phyloP scores from a whole-genome alignment of 352 stramenopile genomes.

The Phytophthora constricta region DNA sequence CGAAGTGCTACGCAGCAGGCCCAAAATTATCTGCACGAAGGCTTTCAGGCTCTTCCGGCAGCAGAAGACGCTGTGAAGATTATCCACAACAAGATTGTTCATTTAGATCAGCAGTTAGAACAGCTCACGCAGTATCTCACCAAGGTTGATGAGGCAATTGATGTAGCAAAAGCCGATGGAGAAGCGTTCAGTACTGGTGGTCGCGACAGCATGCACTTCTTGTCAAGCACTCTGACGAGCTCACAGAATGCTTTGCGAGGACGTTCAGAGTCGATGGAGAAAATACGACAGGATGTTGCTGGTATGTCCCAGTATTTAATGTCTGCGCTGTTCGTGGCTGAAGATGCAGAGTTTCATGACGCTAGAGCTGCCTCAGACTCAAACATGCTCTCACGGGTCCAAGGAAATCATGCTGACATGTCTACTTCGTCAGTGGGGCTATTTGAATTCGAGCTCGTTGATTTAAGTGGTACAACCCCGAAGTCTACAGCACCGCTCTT shows the following conservation, averaged over 20 bases:
- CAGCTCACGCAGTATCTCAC: constrained; percentile 63
- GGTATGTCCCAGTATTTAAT: constrained; percentile 84
- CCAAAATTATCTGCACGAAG: constrained; percentile 87
- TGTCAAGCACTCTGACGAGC: constrained; percentile 39
- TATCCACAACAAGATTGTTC: constrained; percentile 82
- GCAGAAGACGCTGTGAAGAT: constrained; percentile 86
- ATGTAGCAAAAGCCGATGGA: constrained; percentile 63
- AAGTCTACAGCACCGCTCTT: constrained; percentile 69
- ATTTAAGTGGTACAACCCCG: constrained; percentile 75
- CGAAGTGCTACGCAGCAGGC: constrained; percentile 83
- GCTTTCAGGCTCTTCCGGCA: constrained; percentile 71
- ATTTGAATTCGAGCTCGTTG: constrained; percentile 88
- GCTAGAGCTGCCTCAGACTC: constrained; percentile 54
- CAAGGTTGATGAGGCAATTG: constrained; percentile 80
- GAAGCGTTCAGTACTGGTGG: constrained; percentile 52
- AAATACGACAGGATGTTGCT: constrained; percentile 64
- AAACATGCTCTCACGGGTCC: constrained; percentile 22
- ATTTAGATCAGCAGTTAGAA: constrained; percentile 80
- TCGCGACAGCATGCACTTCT: constrained; percentile 69
- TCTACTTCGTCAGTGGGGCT: constrained; percentile 63
- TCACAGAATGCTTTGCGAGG: constrained; percentile 19
- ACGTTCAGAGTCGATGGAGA: constrained; percentile 54
- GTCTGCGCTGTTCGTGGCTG: constrained; percentile 75
- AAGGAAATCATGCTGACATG: constrained; percentile 53
- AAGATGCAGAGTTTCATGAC: constrained; percentile 88